A percentile compares a stretch with the other conserved stretches of the same genome.
phyloP scores from a whole-genome alignment of 1,284 basidiomycete species.

The Exobasidium rhododendri region DNA sequence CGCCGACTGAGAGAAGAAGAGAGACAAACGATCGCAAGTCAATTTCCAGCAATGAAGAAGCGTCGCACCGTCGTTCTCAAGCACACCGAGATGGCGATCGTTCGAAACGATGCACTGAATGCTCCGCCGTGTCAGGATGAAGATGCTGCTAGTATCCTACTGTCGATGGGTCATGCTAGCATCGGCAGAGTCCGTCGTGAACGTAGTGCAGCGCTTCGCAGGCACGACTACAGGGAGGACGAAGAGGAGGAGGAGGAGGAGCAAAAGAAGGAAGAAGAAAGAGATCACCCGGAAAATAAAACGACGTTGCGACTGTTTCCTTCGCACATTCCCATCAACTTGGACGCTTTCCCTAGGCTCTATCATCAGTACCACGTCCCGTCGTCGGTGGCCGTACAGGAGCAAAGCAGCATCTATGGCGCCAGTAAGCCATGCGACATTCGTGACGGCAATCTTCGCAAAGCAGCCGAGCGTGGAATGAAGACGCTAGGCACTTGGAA shows the following conservation, averaged over 20 bases:
- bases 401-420: not conserved
- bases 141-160: not conserved
- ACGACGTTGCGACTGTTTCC: not conserved
- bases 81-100: not conserved
- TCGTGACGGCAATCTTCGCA: not conserved
- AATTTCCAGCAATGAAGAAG: conserved; percentile 6
- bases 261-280: too few relatives aligned
- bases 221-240: too few relatives aligned
- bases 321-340: not conserved
- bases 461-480: not conserved
- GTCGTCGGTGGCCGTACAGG: not conserved
- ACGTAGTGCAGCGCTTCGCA: too few relatives aligned
- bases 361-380: not conserved
- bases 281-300: too few relatives aligned
- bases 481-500: not conserved
- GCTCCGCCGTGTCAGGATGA: not conserved
- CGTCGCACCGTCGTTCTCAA: not conserved
- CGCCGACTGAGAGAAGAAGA: not conserved
- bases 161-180: not conserved
- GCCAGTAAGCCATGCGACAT: not conserved
- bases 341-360: not conserved
- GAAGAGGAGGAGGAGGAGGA: too few relatives aligned
- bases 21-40: not conserved
- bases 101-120: not conserved
- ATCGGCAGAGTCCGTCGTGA: too few relatives aligned